Evolutionary conservation across 768 basidiomycete genomes (phyloP).

Genomic region (Mycena kentingensis): DNA sequence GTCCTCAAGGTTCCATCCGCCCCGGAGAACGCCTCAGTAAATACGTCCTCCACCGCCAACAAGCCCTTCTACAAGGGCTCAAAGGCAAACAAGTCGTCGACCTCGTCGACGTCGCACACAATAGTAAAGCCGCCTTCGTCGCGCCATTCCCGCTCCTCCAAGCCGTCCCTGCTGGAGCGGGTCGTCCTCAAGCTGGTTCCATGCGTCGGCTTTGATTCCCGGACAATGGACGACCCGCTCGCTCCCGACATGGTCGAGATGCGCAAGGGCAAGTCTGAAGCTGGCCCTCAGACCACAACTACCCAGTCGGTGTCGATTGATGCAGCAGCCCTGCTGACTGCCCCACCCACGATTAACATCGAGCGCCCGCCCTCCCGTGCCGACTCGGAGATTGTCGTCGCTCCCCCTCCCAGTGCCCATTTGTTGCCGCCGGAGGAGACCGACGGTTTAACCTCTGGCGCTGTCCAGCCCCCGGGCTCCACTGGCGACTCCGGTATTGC

Average conservation of each 20-base stretch:
- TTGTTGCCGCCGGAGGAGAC: conserved; percentile 71
- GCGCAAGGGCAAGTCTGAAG: conserved; percentile 6
- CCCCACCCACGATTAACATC: conserved; percentile 26
- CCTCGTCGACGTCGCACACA: conserved; percentile 36
- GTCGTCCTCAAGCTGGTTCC: conserved; percentile 40
- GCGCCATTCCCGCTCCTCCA: conserved; percentile 21
- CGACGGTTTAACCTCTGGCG: conserved; percentile 86
- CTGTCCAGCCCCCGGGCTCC: conserved; percentile 89
- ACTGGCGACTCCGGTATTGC: conserved; percentile 47
- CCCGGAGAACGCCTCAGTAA: conserved; percentile 43
- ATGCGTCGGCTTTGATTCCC: conserved; percentile 33
- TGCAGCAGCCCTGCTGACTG: conserved; percentile 13
- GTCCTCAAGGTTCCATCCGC: conserved; percentile 19
- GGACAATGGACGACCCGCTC: conserved; percentile 20
- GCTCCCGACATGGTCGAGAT: conserved; percentile 24
- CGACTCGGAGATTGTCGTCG: conserved; percentile 29
- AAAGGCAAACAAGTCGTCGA: conserved; percentile 39
- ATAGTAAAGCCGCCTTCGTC: conserved; percentile 31
- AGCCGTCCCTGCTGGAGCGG: conserved; percentile 34
- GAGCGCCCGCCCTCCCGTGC: conserved; percentile 30
- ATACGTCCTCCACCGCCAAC: conserved; percentile 39
- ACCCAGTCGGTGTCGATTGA: conserved; percentile 14
- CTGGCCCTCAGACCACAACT: conserved; percentile 15
- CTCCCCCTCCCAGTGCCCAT: conserved; percentile 18
- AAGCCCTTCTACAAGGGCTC: conserved; percentile 45